These are phyloP conservation scores for Parachaetomium inaequale DNA, from an alignment of 495 filamentous ascomycete genomes.

Conservation along the genomic window DNA sequence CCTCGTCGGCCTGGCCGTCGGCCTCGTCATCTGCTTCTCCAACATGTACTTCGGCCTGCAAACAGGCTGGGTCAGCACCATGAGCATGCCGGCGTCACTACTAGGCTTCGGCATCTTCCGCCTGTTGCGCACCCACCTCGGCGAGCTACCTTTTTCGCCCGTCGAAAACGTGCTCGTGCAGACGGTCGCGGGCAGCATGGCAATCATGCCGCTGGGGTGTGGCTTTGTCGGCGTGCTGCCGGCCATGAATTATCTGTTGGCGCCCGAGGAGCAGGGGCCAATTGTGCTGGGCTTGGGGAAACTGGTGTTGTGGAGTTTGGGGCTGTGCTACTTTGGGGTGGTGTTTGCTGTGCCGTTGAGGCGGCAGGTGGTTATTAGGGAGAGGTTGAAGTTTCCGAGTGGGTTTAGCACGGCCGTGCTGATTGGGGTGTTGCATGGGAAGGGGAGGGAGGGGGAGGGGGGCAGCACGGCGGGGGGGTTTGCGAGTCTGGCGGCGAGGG, in stretches of 20 bases:
- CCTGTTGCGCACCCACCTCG: constrained; percentile 57
- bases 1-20: constrained; percentile 75
- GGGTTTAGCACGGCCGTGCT: constrained; percentile 94
- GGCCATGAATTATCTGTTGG: constrained; percentile 82
- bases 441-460: constrained; percentile 25
- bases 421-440: constrained; percentile 82
- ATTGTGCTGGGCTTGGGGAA: constrained; percentile 68
- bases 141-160: constrained; percentile 76
- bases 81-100: constrained; percentile 84
- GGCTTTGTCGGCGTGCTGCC: constrained; percentile 87
- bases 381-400: constrained; percentile 89
- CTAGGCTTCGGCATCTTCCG: constrained; percentile 98
- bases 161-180: constrained; percentile 98
- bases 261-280: constrained; percentile 70
- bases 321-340: constrained; percentile 91
- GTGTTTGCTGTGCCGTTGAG: constrained; percentile 83
- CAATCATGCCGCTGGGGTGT: constrained; percentile 94
- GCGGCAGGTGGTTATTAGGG: constrained; percentile 81
- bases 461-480: constrained; percentile 21
- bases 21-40: constrained; percentile 85
- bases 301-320: constrained; percentile 82
- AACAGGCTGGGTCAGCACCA: constrained; percentile 76
- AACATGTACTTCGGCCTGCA: constrained; percentile 98
- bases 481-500: constrained; percentile 27
- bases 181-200: constrained; percentile 90